phyloP scores from a whole-genome alignment of 257 asterid genomes.

The Prunella vulgaris region DNA sequence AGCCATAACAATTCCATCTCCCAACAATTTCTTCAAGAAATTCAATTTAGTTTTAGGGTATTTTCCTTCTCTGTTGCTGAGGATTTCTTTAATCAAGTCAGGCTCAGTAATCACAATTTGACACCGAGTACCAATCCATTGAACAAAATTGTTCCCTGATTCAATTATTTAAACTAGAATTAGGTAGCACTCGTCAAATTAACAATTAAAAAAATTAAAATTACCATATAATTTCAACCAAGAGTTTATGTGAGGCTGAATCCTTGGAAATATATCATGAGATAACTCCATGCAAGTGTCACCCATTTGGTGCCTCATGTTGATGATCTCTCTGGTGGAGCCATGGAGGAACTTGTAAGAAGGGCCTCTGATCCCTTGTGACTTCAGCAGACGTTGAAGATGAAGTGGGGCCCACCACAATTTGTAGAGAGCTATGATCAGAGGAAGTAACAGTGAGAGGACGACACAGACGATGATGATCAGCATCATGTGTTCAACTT shows the following conservation, averaged over 20 bases:
- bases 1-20: constrained; percentile 40
- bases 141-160: constrained; percentile 41
- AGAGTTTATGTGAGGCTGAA: constrained; percentile 47
- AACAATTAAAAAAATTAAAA: neutral
- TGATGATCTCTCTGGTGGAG: constrained; percentile 39
- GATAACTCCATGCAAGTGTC: constrained; percentile 35
- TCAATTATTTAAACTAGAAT: neutral
- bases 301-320: constrained; percentile 24
- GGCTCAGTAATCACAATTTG: constrained; percentile 43
- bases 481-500: constrained; percentile 16
- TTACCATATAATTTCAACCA: constrained; percentile 56
- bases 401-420: constrained; percentile 45
- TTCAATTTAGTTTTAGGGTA: constrained; percentile 21
- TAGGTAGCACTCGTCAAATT: too few relatives aligned
- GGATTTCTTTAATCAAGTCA: constrained; percentile 46
- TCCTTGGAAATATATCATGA: constrained; percentile 43
- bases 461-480: neutral
- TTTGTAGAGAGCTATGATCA: constrained; percentile 20
- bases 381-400: constrained; percentile 24
- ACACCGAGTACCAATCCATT: constrained; percentile 46
- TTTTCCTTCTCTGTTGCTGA: constrained; percentile 35
- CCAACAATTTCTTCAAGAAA: constrained; percentile 31
- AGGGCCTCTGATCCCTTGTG: constrained; percentile 56
- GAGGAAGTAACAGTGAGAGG: constrained; percentile 6
- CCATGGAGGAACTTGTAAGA: constrained; percentile 49